Evolutionary conservation across 768 basidiomycete genomes (phyloP).

Genomic region (Lentinus brumalis): DNA sequence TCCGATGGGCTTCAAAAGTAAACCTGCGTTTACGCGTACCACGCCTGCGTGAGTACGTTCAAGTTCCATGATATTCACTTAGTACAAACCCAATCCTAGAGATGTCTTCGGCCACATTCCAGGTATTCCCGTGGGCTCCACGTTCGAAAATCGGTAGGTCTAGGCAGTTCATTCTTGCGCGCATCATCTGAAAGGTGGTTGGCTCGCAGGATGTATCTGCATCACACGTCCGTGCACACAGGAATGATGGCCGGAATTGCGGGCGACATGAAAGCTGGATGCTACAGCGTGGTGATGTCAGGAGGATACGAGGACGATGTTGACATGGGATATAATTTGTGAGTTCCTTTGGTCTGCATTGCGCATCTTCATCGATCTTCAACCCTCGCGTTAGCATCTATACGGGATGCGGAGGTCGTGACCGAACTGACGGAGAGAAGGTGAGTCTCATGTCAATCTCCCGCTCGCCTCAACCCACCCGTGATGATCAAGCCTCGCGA

Average conservation of each 20-base stretch:
- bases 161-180: background rate
- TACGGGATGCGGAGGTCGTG: constrained; percentile 23
- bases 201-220: constrained; percentile 4
- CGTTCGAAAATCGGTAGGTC: constrained; percentile 16
- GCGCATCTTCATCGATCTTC: background rate
- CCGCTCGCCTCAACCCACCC: background rate
- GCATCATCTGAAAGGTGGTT: background rate
- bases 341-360: background rate
- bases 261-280: constrained; percentile 19
- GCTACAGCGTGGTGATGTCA: constrained; percentile 23
- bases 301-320: constrained; percentile 27
- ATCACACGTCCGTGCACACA: constrained; percentile 18
- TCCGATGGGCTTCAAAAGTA: no score
- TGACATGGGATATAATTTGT: constrained; percentile 25
- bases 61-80: no score
- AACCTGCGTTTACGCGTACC: no score
- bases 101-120: constrained; percentile 14
- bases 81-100: background rate
- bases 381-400: constrained; percentile 11
- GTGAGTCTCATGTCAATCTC: background rate
- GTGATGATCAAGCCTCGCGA: constrained; percentile 6
- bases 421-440: constrained; percentile 11
- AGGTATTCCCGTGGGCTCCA: constrained; percentile 12
- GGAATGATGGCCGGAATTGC: constrained; percentile 22
- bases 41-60: no score